These are phyloP conservation scores for Boechera divaricarpa DNA, from an alignment of 345 rosid genomes.

Conservation along the genomic window DNA sequence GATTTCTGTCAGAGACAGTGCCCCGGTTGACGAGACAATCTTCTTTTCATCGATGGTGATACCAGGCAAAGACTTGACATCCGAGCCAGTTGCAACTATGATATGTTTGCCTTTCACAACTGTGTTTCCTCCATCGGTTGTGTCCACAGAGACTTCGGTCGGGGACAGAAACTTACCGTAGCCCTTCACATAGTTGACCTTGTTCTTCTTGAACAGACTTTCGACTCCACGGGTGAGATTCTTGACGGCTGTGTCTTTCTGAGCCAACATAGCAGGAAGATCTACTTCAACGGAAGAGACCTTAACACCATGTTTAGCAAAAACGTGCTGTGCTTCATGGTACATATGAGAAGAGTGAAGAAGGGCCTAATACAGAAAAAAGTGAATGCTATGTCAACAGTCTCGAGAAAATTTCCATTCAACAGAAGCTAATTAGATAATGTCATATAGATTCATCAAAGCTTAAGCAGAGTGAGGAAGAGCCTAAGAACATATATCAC, in stretches of 20 bases:
- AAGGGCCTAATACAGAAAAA: conserved; percentile 64
- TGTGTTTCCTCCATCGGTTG: conserved; percentile 73
- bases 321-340: conserved; percentile 91
- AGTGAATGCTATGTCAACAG: neutral
- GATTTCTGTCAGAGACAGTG: conserved; percentile 69
- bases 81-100: conserved; percentile 93
- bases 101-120: conserved; percentile 91
- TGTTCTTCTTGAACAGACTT: conserved; percentile 98
- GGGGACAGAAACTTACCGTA: conserved; percentile 92
- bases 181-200: conserved; percentile 94
- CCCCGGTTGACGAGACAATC: conserved; percentile 97
- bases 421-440: conserved; percentile 1
- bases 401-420: neutral
- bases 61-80: conserved; percentile 95
- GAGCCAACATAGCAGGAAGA: conserved; percentile 94
- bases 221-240: conserved; percentile 89
- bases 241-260: conserved; percentile 92
- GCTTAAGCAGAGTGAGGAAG: conserved; percentile 16
- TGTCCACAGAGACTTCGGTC: conserved; percentile 87
- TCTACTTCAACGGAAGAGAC: conserved; percentile 90
- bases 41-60: conserved; percentile 92
- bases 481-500: neutral
- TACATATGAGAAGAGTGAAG: conserved; percentile 99
- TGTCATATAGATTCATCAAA: neutral
- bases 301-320: conserved; percentile 87